Evolutionary conservation across 2,329 filamentous ascomycete species (phyloP), one percentile per base, ranked within the genome.

Genomic region (Hymenoscyphus albidus): DNA sequence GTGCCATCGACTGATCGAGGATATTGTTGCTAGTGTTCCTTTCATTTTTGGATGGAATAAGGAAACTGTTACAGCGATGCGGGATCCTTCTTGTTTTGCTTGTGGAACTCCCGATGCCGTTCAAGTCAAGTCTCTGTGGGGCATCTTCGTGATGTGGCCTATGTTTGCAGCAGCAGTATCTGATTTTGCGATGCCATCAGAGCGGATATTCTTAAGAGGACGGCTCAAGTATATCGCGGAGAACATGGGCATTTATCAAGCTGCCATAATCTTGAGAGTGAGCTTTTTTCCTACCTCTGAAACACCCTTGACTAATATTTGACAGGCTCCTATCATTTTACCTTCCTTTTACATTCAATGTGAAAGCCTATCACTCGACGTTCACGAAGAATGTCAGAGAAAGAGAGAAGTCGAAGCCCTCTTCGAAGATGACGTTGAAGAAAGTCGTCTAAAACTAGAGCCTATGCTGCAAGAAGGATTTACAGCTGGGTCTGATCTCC

Each of bases 21-120:
- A 87, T 64, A 81, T 87, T 40, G 79, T 88, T 62, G 82, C 85
- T 1, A 84, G 82, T 5, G 81, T 87, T 22, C 85, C 85, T 1
- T 88, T 83, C 69, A 81, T 85, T 69, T 78, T 88, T 3, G 84
- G 84, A 42, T 86, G 84, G 83, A 84, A 80, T n/a, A 79, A 79
- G 62, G 76, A 78, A 63, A 78, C 73, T 57, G 56, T 65, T 51
- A 55, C 59, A n/a, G 70, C 81, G 16, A 69, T 70, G 59, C 62
- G 61, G 5, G 69, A 69, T 42, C 59, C 55, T 1, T 85, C 83
- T 68, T 80, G 77, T 2, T 85, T 82, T 68, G 83, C 82, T 16
- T 78, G 83, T 38, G 82, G 85, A 38, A 76, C 80, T 48, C 75
- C 75, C 13, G 67, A 67, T n/a, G 59, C 44, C 6, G 58, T 59